Evolutionary conservation across 2,329 filamentous ascomycete species (phyloP).

Genomic region (Penicillium thymicola): DNA sequence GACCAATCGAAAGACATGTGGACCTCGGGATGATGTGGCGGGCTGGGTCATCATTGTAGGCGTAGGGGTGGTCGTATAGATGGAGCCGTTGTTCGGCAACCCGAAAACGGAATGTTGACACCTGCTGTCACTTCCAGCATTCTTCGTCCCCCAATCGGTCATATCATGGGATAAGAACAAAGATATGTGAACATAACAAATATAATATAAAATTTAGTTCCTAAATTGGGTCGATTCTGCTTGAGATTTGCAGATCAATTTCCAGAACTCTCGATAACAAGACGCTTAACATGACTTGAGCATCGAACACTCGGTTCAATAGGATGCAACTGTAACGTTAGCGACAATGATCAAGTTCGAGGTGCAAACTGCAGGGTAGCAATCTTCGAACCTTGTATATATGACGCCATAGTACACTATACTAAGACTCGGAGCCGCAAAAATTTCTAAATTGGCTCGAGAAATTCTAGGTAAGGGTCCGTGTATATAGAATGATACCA

Average conservation of each 20-base stretch:
- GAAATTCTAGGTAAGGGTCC: not conserved
- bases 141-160: not conserved
- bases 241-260: not conserved
- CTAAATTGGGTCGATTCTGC: not conserved
- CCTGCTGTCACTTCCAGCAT: slow-evolving; percentile 8
- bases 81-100: slow-evolving; percentile 6
- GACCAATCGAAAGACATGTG: not conserved
- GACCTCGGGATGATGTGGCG: slow-evolving; percentile 2
- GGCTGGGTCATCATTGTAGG: slow-evolving; percentile 5
- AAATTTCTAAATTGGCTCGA: not conserved
- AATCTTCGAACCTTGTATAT: not conserved
- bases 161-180: not conserved
- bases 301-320: not conserved
- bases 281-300: not conserved
- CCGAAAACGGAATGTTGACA: slow-evolving; percentile 23
- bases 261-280: not conserved
- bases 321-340: slow-evolving; percentile 26
- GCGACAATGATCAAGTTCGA: slow-evolving; percentile 21
- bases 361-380: slow-evolving; percentile 17
- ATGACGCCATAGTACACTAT: slow-evolving; percentile 13
- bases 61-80: slow-evolving; percentile 7
- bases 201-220: not conserved
- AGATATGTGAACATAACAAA: not conserved
- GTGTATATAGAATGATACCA: not conserved
- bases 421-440: not conserved